These are phyloP conservation scores for Fusarium mangiferae DNA, from an alignment of 2,329 filamentous ascomycete genomes.

Conservation along the genomic window DNA sequence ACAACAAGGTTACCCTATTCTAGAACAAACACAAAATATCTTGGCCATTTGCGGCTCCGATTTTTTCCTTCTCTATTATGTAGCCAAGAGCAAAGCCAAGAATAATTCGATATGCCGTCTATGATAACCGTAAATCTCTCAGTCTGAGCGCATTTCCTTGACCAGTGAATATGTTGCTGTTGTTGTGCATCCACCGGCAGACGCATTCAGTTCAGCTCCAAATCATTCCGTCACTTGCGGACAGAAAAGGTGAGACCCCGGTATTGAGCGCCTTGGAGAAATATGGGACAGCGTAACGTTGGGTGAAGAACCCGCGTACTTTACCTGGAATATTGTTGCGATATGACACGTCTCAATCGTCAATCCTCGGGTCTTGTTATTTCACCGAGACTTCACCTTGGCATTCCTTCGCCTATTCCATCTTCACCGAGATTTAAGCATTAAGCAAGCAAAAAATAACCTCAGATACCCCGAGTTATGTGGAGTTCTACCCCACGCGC, in stretches of 20 bases:
- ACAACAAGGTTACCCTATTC: background rate
- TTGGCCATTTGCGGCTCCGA: constrained; percentile 1
- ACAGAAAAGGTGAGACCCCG: no score
- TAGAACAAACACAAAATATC: background rate
- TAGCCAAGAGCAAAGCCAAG: background rate
- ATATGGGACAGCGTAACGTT: background rate
- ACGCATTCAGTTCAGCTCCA: background rate
- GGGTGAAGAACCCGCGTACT: background rate
- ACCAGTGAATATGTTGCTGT: background rate
- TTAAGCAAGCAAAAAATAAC: background rate
- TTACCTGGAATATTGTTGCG: rapidly evolving
- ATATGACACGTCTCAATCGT: background rate
- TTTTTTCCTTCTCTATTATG: background rate
- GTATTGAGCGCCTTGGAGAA: background rate
- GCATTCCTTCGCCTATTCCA: background rate
- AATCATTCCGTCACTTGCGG: no score
- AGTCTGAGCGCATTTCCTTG: background rate
- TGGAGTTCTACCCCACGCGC: background rate
- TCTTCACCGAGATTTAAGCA: background rate
- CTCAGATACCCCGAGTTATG: background rate
- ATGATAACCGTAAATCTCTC: background rate
- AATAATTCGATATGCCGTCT: background rate
- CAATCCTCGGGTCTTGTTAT: background rate
- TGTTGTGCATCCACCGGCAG: background rate
- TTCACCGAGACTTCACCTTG: background rate